These are phyloP conservation scores for Tulasnella calospora DNA, from an alignment of 768 basidiomycete genomes.

Conservation along the genomic window DNA sequence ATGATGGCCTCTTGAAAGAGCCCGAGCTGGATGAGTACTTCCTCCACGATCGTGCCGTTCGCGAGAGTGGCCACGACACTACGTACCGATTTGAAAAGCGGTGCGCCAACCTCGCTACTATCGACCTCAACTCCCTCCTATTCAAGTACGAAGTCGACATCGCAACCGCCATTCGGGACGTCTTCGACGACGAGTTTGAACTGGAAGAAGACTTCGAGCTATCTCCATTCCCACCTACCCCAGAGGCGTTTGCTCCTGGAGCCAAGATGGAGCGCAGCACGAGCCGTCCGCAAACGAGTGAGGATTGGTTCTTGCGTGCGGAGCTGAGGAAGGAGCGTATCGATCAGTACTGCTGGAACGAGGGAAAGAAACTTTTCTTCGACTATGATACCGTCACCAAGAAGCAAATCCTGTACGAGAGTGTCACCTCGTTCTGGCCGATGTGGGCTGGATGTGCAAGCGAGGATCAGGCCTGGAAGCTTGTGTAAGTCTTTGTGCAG, in stretches of 20 bases:
- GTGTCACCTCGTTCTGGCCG: conserved; percentile 94
- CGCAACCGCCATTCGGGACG: conserved; percentile 92
- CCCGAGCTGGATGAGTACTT: conserved; percentile 95
- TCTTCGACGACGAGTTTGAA: conserved; percentile 89
- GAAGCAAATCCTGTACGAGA: conserved; percentile 91
- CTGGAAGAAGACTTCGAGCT: conserved; percentile 89
- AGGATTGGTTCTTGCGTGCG: conserved; percentile 91
- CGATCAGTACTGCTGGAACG: conserved; percentile 95
- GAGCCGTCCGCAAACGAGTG: conserved; percentile 61
- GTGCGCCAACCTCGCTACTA: conserved; percentile 93
- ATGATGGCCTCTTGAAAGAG: conserved; percentile 73
- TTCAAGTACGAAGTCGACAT: conserved; percentile 99
- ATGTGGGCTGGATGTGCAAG: conserved; percentile 97
- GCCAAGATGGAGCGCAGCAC: conserved; percentile 55
- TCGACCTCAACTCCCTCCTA: conserved; percentile 89
- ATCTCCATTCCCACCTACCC: conserved; percentile 83
- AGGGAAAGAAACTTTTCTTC: conserved; percentile 88
- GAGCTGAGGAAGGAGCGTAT: conserved; percentile 77
- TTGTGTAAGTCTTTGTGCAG: conserved; percentile 61
- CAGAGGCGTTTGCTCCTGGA: conserved; percentile 57
- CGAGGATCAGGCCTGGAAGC: conserved; percentile 88
- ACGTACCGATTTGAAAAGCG: conserved; percentile 97
- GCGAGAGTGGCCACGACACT: conserved; percentile 94
- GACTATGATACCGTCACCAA: conserved; percentile 92
- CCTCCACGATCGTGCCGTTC: conserved; percentile 90